Base-by-base conservation (phyloP, 192 early-diverging fungal species). In the Coemansia sp. region DNA sequence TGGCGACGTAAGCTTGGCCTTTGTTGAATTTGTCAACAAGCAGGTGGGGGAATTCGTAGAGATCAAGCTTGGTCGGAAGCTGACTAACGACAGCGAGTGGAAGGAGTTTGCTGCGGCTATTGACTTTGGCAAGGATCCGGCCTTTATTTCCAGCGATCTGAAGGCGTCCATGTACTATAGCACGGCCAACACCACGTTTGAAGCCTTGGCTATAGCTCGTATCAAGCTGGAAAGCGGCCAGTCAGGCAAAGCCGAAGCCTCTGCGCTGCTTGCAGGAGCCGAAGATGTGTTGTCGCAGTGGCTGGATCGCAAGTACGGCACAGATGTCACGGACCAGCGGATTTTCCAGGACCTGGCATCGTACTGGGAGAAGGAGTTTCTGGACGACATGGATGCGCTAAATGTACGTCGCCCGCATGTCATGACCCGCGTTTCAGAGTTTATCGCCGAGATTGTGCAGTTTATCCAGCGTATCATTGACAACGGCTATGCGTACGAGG, bases 401-500 rank as follows among this genome's bases (percentile, higher is more conserved):
- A 90, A 91, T 50, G 90, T 92, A 31, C 86, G 88, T 30, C 81
- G 85, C 3, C 94, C 93, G 14, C 90, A 94, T 60, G 72, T 95
- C 5, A 69, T 94, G 60, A 94, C 93, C 14, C 90, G 96, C 37
- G 96, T 99, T 20, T 91, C 90, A 51, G 94, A 99, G 82, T 99
- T 93, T 64, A 86, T 99, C 23, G 92, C 91, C 7, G 94, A 99
- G 62, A 96, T 97, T 69, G 84, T 93, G 32, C 63, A 53, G 2
- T 99, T 89, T 82, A 85, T 97, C 12, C 80, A 97, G 69, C 81
- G 87, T 60, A 97, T 99, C 68, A 91, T 97, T 43, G 81, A 83
- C 52, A 99, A 99, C 58, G 94, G 94, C 16, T 99, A 91, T 59
- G 96, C 87, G 10, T 98, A 98, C 66, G 93, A 89, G 64, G 80